phyloP scores from a whole-genome alignment of 768 basidiomycete species.

The Collybia mongolica region DNA sequence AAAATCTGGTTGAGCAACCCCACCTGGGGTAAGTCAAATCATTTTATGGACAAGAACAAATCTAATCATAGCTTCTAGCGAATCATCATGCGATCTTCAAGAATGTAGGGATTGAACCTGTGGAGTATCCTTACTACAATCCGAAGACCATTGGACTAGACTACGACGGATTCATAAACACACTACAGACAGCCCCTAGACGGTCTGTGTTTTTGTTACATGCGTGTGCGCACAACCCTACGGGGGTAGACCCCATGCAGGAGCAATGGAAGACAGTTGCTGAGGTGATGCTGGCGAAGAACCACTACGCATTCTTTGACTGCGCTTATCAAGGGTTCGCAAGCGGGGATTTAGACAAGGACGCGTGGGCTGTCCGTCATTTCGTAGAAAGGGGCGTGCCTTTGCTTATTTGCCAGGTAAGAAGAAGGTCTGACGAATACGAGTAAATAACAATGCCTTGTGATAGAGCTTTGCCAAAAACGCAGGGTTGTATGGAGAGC shows the following conservation, averaged over 20 bases:
- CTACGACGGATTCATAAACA: conserved; percentile 61
- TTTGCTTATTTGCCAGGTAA: conserved; percentile 85
- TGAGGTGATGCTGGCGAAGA: conserved; percentile 64
- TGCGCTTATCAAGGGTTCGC: conserved; percentile 98
- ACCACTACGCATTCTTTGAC: conserved; percentile 92
- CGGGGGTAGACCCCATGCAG: conserved; percentile 88
- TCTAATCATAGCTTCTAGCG: conserved; percentile 39
- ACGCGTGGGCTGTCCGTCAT: conserved; percentile 88
- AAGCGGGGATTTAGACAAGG: conserved; percentile 86
- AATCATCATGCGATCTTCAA: conserved; percentile 91
- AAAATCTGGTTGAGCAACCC: conserved; percentile 86
- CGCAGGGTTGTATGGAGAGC: conserved; percentile 93
- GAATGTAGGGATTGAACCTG: conserved; percentile 85
- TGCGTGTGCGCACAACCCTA: conserved; percentile 96
- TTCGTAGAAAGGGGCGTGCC: conserved; percentile 77
- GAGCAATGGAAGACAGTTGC: conserved; percentile 87
- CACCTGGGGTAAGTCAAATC: conserved; percentile 76
- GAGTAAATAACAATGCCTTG: background rate
- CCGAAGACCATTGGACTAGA: conserved; percentile 87
- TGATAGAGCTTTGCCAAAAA: conserved; percentile 94
- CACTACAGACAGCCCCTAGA: conserved; percentile 62
- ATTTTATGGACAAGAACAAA: background rate
- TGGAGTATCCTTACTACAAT: conserved; percentile 94
- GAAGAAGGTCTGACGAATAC: conserved; percentile 12
- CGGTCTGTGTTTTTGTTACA: conserved; percentile 89